These are phyloP conservation scores for Digitaria exilis DNA, from an alignment of 202 grass and related monocot genomes.

Conservation along the genomic window DNA sequence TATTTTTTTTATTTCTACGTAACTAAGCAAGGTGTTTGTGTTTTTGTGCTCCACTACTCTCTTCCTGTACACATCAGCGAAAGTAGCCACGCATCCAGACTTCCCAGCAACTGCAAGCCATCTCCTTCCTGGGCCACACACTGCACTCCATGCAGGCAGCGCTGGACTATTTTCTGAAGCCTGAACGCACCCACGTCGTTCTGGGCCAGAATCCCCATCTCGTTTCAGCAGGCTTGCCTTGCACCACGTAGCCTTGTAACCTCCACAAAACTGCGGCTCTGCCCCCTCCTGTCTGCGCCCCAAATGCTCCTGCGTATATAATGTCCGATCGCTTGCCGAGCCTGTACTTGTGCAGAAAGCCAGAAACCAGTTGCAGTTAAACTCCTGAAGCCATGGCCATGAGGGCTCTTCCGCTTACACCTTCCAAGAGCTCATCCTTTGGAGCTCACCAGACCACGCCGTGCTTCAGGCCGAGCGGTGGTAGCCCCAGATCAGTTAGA, in stretches of 20 bases:
- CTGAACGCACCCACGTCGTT: conserved; percentile 13
- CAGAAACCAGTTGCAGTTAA: not conserved
- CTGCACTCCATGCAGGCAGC: not conserved
- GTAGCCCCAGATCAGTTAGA: conserved; percentile 28
- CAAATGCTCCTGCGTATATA: conserved; percentile 12
- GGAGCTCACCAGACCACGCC: conserved; percentile 28
- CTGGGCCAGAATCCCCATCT: conserved; percentile 28
- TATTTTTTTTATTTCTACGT: not conserved
- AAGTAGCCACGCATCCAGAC: conserved; percentile 18
- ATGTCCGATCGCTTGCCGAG: not conserved
- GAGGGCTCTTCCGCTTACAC: conserved; percentile 59
- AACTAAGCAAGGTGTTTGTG: not conserved
- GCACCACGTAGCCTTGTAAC: conserved; percentile 59
- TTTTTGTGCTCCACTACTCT: not conserved
- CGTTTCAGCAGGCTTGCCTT: conserved; percentile 52
- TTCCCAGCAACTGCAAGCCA: not conserved
- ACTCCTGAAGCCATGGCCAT: conserved; percentile 55
- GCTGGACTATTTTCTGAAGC: conserved; percentile 24
- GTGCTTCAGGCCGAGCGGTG: conserved; percentile 30
- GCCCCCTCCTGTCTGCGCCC: not conserved
- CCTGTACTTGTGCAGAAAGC: conserved; percentile 9
- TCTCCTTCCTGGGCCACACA: conserved; percentile 48
- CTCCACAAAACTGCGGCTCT: conserved; percentile 39
- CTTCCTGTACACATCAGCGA: conserved; percentile 8
- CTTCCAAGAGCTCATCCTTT: conserved; percentile 53